These are phyloP conservation scores for Grosmannia clavigera DNA, from an alignment of 2,329 filamentous ascomycete species.

Conservation along the genomic window DNA sequence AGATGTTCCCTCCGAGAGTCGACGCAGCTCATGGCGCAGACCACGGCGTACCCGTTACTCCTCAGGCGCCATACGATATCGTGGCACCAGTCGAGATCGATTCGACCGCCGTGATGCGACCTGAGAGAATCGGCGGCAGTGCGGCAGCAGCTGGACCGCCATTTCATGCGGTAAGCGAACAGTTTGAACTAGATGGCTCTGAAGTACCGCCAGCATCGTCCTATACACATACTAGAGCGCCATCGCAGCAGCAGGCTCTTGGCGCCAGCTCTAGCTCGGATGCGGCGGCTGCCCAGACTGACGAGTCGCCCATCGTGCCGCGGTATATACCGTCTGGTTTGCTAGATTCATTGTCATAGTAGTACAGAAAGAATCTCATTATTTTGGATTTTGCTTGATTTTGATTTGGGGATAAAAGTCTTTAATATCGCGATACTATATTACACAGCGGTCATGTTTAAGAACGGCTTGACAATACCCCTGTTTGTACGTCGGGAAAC, in stretches of 20 bases:
- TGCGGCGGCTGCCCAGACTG: neutral
- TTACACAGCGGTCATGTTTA: neutral
- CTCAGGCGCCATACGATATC: slow-evolving; percentile 37
- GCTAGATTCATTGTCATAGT: neutral
- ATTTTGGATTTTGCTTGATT: neutral
- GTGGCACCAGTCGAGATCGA: slow-evolving; percentile 42
- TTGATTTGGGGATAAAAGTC: neutral
- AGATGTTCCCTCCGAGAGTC: neutral
- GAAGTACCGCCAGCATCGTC: slow-evolving; percentile 14
- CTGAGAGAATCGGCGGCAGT: neutral
- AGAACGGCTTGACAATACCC: neutral
- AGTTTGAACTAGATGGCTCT: slow-evolving; percentile 33
- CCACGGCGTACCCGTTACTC: slow-evolving; percentile 27
- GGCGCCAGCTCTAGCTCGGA: neutral
- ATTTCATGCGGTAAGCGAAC: slow-evolving; percentile 14
- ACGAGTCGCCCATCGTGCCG: neutral
- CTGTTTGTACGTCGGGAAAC: neutral
- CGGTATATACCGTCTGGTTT: neutral
- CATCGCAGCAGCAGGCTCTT: neutral
- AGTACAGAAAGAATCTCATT: neutral
- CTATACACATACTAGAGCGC: neutral
- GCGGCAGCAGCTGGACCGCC: slow-evolving; percentile 1
- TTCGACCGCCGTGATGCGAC: slow-evolving; percentile 13
- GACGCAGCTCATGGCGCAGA: slow-evolving; percentile 12
- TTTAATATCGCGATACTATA: neutral